Base-by-base conservation (phyloP, 129 eudicot genomes). In the Heracleum sosnowskyi region DNA sequence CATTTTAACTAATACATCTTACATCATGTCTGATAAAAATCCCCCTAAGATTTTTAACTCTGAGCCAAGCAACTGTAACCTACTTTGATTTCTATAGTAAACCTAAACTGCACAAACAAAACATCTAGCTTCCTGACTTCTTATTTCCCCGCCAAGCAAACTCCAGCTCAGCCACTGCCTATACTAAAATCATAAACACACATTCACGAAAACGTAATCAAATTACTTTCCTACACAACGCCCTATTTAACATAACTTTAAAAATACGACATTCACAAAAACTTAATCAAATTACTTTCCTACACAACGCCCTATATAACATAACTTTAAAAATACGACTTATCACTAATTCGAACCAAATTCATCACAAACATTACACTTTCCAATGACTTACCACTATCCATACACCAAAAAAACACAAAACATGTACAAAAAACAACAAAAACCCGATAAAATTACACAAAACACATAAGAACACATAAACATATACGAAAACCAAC, bases 281-380 rank as follows among this genome's bases (percentile, higher is more conserved):
- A n/a, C n/a, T n/a, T n/a, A n/a, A n/a, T n/a, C n/a, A n/a, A n/a
- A n/a, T n/a, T n/a, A n/a, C n/a, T n/a, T n/a, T n/a, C n/a, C n/a
- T n/a, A n/a, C n/a, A n/a, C n/a, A n/a, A n/a, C n/a, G n/a, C n/a
- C n/a, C n/a, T n/a, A n/a, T n/a, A n/a, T n/a, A n/a, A n/a, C n/a
- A n/a, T n/a, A n/a, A n/a, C n/a, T n/a, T n/a, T n/a, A n/a, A n/a
- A n/a, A n/a, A n/a, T n/a, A n/a, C n/a, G n/a, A n/a, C n/a, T n/a
- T n/a, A n/a, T n/a, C n/a, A n/a, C n/a, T n/a, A n/a, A n/a, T n/a
- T n/a, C 84, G 88, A 85, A 85, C 87, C 20, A 91, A 87, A 31
- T 89, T 87, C 77, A 87, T 91, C 80, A 83, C 74, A 91, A 57
- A 12, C 13, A 55, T 2, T 22, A 55, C 57, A 49, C 24, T 47